Evolutionary conservation across 2,329 filamentous ascomycete species (phyloP).

Genomic region (Cladosporium velox): DNA sequence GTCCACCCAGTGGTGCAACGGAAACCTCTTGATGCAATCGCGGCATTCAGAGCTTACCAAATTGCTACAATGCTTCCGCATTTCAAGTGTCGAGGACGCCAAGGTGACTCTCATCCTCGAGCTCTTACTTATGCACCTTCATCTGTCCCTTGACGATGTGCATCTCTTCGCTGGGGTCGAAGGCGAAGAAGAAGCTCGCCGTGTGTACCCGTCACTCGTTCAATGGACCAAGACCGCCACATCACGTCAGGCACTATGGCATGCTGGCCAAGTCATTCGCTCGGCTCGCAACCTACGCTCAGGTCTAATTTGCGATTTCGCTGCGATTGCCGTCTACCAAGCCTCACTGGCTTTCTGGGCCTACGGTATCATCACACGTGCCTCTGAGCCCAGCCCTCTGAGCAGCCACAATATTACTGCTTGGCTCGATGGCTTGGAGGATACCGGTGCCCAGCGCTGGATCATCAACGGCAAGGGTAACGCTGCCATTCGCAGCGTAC

Average conservation of each 20-base stretch:
- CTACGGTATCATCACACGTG: slow-evolving; percentile 58
- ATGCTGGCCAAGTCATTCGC: slow-evolving; percentile 67
- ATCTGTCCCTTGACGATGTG: slow-evolving; percentile 65
- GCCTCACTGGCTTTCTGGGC: slow-evolving; percentile 69
- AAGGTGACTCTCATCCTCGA: slow-evolving; percentile 46
- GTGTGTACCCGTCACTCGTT: slow-evolving; percentile 59
- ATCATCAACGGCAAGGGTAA: slow-evolving; percentile 37
- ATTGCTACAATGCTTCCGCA: slow-evolving; percentile 55
- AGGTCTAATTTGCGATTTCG: slow-evolving; percentile 57
- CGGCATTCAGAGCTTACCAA: slow-evolving; percentile 65
- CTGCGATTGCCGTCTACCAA: slow-evolving; percentile 69
- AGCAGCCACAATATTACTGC: slow-evolving; percentile 40
- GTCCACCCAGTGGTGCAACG: slow-evolving; percentile 43
- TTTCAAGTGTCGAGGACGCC: slow-evolving; percentile 41
- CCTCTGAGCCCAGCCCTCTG: slow-evolving; percentile 45
- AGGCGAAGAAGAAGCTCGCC: slow-evolving; percentile 64
- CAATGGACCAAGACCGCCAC: slow-evolving; percentile 60
- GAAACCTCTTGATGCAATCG: slow-evolving; percentile 47
- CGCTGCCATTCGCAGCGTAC: slow-evolving; percentile 34
- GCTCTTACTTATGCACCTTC: slow-evolving; percentile 63
- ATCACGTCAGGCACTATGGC: slow-evolving; percentile 64
- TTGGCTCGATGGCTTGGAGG: slow-evolving; percentile 60
- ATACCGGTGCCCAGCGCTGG: slow-evolving; percentile 50
- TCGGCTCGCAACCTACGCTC: slow-evolving; percentile 52
- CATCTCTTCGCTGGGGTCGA: slow-evolving; percentile 69